phyloP scores from a whole-genome alignment of 2,329 filamentous ascomycete species.

The Paracamarosporium sp. region DNA sequence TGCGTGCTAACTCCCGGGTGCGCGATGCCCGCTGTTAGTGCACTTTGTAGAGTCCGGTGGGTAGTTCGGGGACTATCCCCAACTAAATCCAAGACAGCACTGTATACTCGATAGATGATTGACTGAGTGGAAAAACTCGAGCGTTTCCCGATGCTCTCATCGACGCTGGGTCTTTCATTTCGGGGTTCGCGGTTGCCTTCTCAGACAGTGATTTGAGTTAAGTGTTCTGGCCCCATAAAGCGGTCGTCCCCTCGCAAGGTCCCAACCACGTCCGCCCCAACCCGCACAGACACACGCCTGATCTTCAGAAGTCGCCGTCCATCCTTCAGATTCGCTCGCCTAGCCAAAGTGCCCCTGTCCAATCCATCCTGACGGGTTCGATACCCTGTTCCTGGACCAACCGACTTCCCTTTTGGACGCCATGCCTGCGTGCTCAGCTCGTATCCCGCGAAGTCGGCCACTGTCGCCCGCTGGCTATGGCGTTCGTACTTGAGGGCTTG shows the following conservation, averaged over 20 bases:
- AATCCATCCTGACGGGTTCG: constrained; percentile 6
- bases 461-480: constrained; percentile 4
- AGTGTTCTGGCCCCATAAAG: background rate
- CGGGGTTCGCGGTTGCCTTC: constrained; percentile 8
- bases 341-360: constrained; percentile 8
- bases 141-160: background rate
- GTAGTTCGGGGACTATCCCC: background rate
- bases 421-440: constrained; percentile 14
- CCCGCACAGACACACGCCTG: constrained; percentile 11
- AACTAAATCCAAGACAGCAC: too few species aligned
- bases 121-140: background rate
- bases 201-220: background rate
- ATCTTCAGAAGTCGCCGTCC: constrained; percentile 13
- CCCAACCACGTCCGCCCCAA: constrained; percentile 3
- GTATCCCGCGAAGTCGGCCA: constrained; percentile 3
- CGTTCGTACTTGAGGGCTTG: constrained; percentile 15
- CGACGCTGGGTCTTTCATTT: background rate
- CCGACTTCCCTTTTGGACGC: constrained; percentile 10
- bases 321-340: constrained; percentile 12
- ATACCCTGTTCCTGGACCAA: constrained; percentile 11
- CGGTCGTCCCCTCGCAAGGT: background rate
- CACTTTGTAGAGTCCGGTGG: background rate
- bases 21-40: background rate
- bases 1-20: background rate
- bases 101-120: background rate